Base-by-base conservation (phyloP, 179 eudicot species). In the Sideroxylon spinosum region DNA sequence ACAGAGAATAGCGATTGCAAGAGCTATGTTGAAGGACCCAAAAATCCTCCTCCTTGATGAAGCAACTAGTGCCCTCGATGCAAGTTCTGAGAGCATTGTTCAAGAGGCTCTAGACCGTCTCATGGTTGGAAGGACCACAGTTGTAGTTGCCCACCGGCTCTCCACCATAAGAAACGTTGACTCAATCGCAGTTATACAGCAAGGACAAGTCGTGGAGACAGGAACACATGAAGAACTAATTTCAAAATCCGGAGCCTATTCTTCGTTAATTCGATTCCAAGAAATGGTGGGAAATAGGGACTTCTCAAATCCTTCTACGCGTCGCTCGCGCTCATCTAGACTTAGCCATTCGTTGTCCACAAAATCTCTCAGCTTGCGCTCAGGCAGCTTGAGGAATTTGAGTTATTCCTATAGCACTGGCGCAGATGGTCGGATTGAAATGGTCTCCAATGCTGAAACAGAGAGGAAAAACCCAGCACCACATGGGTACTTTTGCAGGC, bases 21-120 rank as follows among this genome's bases (percentile, higher is more conserved):
- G 99, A 84, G 99, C 99, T 37, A 95, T 95, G 99, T 83, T 95
- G 64, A 95, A 95, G 83, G 84, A 95, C 85, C 99, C 99, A 0
- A 95, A 92, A 75, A 93, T 95, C 66, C 99, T 95, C 59, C 93
- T 95, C 50, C 92, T 95, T 23, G 99, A 95, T 12, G 99, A 95
- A 83, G 99, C 99, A 71, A 95, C 99, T 10, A 95, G 99, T 77
- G 99, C 99, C 57, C 98, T 95, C 4, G 99, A 95, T 82, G 94
- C 97, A 55, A 87, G 97, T 77, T 93, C 99, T 0, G 99, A 95
- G 81, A 95, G 92, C 89, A 89, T 95, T 56, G 99, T 95, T 78
- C 98, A 95, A 80, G 99, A 93, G 80, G 99, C 99, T 62, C 89
- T 95, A 1, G 99, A 95, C 82, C 91, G 99, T 17, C 90, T 95